Percentiles rank a stretch among this genome's conserved stretches.
These are phyloP conservation scores for Mycena vitilis DNA, from an alignment of 768 basidiomycete species.

Conservation along the genomic window DNA sequence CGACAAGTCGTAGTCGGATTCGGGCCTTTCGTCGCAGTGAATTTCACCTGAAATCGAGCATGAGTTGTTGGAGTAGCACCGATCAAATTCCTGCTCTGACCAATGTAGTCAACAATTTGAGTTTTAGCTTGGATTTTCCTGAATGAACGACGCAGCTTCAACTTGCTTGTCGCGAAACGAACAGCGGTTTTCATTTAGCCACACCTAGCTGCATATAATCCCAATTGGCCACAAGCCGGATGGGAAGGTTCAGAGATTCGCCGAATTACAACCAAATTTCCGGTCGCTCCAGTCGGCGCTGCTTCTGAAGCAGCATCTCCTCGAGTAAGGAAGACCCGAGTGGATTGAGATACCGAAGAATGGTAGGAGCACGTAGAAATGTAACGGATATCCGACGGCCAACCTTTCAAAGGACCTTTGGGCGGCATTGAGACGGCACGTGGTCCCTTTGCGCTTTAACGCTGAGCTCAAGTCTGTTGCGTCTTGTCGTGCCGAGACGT, in stretches of 20 bases:
- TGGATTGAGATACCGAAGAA: constrained; percentile 61
- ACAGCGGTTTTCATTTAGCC: not conserved
- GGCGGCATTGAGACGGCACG: constrained; percentile 8
- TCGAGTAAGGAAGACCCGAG: constrained; percentile 52
- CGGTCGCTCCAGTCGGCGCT: constrained; percentile 27
- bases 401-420: constrained; percentile 3
- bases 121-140: constrained; percentile 75
- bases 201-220: constrained; percentile 75
- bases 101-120: constrained; percentile 82
- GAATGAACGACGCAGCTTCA: not conserved
- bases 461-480: not conserved
- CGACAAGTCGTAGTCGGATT: constrained; percentile 91
- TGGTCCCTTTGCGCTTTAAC: not conserved
- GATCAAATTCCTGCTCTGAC: constrained; percentile 24
- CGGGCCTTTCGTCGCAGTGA: constrained; percentile 78
- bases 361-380: constrained; percentile 66
- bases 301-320: constrained; percentile 23
- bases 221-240: constrained; percentile 83
- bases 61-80: not conserved
- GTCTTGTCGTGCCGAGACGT: constrained; percentile 22
- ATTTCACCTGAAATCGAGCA: constrained; percentile 67
- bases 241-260: constrained; percentile 66
- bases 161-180: not conserved
- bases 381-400: constrained; percentile 57
- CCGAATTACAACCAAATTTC: constrained; percentile 64